These are phyloP conservation scores for Hyaloperonospora arabidopsidis DNA, from an alignment of 352 stramenopile species.

Conservation along the genomic window DNA sequence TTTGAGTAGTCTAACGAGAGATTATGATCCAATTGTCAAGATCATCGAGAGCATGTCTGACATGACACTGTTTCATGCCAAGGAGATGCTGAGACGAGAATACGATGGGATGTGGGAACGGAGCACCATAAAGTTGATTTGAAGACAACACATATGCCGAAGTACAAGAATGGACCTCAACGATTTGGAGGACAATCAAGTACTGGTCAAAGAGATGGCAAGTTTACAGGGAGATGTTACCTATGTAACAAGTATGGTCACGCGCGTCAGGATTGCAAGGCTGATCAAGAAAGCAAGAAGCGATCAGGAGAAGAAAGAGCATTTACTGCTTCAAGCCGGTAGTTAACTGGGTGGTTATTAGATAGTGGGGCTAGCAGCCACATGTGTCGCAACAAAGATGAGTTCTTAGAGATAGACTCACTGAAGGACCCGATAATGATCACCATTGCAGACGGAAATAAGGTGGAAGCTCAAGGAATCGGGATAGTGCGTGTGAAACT, in stretches of 20 bases:
- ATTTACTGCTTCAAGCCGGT: neutral
- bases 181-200: neutral
- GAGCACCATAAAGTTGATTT: neutral
- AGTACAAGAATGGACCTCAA: neutral
- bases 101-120: neutral
- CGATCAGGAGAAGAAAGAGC: neutral
- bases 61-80: no score
- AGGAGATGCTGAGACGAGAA: slow-evolving; percentile 1
- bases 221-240: neutral
- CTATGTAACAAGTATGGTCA: neutral
- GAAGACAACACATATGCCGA: neutral
- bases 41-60: no score
- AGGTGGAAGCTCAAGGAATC: neutral
- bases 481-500: neutral
- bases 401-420: neutral
- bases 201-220: neutral
- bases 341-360: neutral
- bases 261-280: slow-evolving; percentile 1
- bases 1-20: no score
- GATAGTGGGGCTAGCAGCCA: no score
- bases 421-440: neutral
- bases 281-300: neutral
- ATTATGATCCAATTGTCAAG: no score
- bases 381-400: no score
- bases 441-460: neutral